A percentile compares a stretch with the other conserved stretches of the same genome.
These are phyloP conservation scores for Chalciporus piperatus DNA, from an alignment of 768 basidiomycete genomes.

Conservation along the genomic window DNA sequence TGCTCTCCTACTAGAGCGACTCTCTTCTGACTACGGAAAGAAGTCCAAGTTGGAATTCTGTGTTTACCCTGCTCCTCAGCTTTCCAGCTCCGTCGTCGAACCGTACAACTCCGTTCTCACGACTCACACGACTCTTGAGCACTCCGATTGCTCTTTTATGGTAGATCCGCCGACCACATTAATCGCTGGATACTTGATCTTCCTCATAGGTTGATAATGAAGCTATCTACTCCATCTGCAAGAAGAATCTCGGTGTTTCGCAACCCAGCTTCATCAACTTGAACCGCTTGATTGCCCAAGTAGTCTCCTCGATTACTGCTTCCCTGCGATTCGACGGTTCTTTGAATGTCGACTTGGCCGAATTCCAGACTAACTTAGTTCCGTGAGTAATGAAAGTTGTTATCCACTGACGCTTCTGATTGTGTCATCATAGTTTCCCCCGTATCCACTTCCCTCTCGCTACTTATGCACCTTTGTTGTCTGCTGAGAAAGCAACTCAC, in stretches of 20 bases:
- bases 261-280: constrained; percentile 91
- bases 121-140: constrained; percentile 98
- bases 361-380: constrained; percentile 98
- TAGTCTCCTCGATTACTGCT: constrained; percentile 96
- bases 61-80: constrained; percentile 92
- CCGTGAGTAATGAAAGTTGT: constrained; percentile 56
- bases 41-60: constrained; percentile 99
- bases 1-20: constrained; percentile 92
- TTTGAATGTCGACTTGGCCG: constrained; percentile 94
- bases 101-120: constrained; percentile 98
- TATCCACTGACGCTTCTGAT: not conserved
- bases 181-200: constrained; percentile 5
- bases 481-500: constrained; percentile 92
- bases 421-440: constrained; percentile 64
- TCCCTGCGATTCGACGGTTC: constrained; percentile 97
- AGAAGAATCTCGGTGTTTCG: constrained; percentile 82
- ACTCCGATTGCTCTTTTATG: constrained; percentile 99
- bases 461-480: constrained; percentile 92
- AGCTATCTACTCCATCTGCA: constrained; percentile 99
- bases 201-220: constrained; percentile 86
- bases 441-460: constrained; percentile 98
- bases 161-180: constrained; percentile 35
- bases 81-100: constrained; percentile 96
- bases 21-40: constrained; percentile 98
- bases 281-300: constrained; percentile 96